phyloP scores from a whole-genome alignment of 1,284 basidiomycete species.

The Porodaedalea pini region DNA sequence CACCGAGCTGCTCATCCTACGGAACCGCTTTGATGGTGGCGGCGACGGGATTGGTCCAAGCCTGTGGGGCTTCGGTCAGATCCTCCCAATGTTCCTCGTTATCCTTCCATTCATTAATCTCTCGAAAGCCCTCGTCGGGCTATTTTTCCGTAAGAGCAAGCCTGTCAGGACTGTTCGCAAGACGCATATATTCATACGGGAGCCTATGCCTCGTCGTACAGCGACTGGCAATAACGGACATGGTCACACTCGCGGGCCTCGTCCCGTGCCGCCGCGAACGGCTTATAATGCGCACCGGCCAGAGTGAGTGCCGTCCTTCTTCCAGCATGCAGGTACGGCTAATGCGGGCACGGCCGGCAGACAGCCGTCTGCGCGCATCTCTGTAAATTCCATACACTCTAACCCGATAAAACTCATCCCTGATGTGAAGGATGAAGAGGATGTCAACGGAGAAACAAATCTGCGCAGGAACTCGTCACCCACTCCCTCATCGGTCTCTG shows the following conservation, averaged over 20 bases:
- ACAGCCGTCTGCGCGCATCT: background rate
- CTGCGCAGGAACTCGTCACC: background rate
- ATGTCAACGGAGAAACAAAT: background rate
- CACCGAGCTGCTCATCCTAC: conserved; percentile 28
- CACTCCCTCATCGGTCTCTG: too few species aligned
- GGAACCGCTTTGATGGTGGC: conserved; percentile 28
- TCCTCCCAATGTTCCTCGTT: conserved; percentile 22
- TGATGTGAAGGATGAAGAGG: background rate
- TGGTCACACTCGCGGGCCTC: background rate
- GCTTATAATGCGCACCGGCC: background rate
- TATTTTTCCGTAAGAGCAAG: conserved; percentile 6
- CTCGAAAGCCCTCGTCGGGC: conserved; percentile 16
- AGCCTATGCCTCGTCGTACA: too few species aligned
- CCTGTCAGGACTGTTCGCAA: conserved; percentile 6
- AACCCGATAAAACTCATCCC: background rate
- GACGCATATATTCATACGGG: background rate
- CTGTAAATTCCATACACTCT: background rate
- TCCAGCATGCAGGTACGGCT: too few species aligned
- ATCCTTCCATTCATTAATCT: conserved; percentile 20
- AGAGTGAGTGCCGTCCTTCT: background rate
- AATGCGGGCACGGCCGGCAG: background rate
- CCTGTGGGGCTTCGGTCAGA: conserved; percentile 31
- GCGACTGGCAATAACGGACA: too few species aligned
- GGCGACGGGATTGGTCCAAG: conserved; percentile 11
- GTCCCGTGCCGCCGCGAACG: background rate